Evolutionary conservation across 805 yeast genomes (phyloP).

Genomic region (Cyberlindnera subsufficiens): DNA sequence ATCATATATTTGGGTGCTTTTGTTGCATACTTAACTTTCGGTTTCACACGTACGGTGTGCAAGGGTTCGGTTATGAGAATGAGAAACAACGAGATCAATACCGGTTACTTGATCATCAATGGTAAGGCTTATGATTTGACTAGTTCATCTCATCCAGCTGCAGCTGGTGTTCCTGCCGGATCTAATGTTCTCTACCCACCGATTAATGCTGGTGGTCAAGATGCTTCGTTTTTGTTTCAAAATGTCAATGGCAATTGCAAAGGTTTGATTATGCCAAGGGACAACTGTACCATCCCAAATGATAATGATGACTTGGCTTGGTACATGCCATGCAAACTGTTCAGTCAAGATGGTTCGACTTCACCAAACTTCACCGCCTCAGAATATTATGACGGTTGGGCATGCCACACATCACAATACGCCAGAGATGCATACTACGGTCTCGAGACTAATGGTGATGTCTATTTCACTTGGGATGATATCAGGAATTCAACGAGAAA

Average conservation of each 20-base stretch:
- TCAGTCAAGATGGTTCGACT: slow-evolving; percentile 66
- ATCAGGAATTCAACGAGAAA: slow-evolving; percentile 63
- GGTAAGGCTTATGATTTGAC: slow-evolving; percentile 77
- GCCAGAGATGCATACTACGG: slow-evolving; percentile 68
- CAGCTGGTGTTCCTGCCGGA: slow-evolving; percentile 68
- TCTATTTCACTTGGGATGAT: slow-evolving; percentile 89
- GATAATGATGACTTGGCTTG: slow-evolving; percentile 69
- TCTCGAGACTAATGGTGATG: slow-evolving; percentile 59
- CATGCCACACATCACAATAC: slow-evolving; percentile 73
- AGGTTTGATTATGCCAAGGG: slow-evolving; percentile 65
- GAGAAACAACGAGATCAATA: slow-evolving; percentile 50
- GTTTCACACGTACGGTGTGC: slow-evolving; percentile 83
- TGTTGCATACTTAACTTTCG: slow-evolving; percentile 86
- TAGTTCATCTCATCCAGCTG: slow-evolving; percentile 72
- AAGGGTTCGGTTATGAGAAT: slow-evolving; percentile 40
- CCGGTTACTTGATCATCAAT: slow-evolving; percentile 65
- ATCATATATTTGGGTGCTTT: slow-evolving; percentile 69
- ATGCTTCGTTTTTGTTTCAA: slow-evolving; percentile 80
- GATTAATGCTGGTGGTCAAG: slow-evolving; percentile 79
- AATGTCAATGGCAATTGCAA: slow-evolving; percentile 90
- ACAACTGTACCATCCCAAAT: slow-evolving; percentile 65
- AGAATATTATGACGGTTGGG: slow-evolving; percentile 75
- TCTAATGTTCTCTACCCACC: slow-evolving; percentile 82
- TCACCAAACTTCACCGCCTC: slow-evolving; percentile 51
- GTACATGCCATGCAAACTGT: slow-evolving; percentile 91